Percentiles rank a stretch among this genome's conserved stretches.
Conservation (phyloP, 78 protist species). For the Isochrysis galbana region DNA sequence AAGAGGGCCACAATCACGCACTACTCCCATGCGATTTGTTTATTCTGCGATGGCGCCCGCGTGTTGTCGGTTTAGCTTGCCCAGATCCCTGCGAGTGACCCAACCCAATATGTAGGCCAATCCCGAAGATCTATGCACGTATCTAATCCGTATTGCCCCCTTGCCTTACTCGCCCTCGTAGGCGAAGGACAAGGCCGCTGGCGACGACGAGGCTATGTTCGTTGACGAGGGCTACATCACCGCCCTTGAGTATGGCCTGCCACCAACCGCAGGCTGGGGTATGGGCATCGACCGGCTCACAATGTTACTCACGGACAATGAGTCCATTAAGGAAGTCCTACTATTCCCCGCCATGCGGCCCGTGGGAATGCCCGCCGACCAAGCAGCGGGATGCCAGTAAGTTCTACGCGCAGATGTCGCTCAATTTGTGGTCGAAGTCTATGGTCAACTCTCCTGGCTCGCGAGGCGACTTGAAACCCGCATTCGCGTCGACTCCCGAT, state of each 20-base stretch:
- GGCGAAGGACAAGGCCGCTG: slow-evolving; percentile 51
- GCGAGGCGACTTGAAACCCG: too few species aligned
- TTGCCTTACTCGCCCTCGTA: too few species aligned
- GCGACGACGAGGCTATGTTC: slow-evolving; percentile 64
- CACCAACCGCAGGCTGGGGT: slow-evolving; percentile 83
- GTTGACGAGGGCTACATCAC: slow-evolving; percentile 92
- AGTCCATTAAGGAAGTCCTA: slow-evolving; percentile 92
- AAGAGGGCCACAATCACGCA: too few species aligned
- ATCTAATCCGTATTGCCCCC: too few species aligned
- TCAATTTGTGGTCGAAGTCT: too few species aligned
- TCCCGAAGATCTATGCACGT: too few species aligned
- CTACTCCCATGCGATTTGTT: background rate
- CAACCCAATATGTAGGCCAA: too few species aligned
- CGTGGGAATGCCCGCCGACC: background rate
- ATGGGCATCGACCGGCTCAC: slow-evolving; percentile 98
- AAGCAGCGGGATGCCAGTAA: too few species aligned
- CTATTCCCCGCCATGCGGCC: slow-evolving; percentile 99
- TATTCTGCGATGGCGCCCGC: background rate
- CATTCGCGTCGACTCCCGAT: too few species aligned
- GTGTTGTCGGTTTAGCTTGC: background rate
- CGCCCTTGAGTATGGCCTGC: slow-evolving; percentile 54
- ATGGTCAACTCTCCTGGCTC: too few species aligned
- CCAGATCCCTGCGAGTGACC: too few species aligned
- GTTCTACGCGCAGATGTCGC: too few species aligned
- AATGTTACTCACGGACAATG: slow-evolving; percentile 93